Percentiles rank a stretch among this genome's conserved stretches.
These are phyloP conservation scores for Hygrocybe punicea DNA, from an alignment of 768 basidiomycete species.

Conservation along the genomic window DNA sequence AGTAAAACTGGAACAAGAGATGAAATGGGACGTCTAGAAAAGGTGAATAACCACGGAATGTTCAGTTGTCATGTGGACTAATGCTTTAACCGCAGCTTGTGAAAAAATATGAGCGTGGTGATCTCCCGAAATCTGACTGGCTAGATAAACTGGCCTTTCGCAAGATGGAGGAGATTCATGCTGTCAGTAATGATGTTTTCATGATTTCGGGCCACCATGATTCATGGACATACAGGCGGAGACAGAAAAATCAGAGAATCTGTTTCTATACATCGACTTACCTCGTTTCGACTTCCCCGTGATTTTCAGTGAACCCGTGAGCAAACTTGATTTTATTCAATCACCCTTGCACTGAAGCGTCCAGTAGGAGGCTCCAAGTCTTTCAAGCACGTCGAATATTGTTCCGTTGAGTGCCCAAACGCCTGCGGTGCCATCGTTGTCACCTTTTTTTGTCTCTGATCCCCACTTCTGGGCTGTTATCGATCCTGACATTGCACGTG, in stretches of 20 bases:
- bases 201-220: not conserved
- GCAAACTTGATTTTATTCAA: conserved; percentile 17
- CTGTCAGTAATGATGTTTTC: conserved; percentile 42
- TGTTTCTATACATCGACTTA: conserved; percentile 95
- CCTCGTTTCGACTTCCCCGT: conserved; percentile 98
- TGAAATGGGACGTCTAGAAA: conserved; percentile 94
- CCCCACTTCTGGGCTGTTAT: conserved; percentile 79
- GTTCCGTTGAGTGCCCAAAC: conserved; percentile 43
- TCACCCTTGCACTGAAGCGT: conserved; percentile 2
- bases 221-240: conserved; percentile 56
- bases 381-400: conserved; percentile 41
- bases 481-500: conserved; percentile 86
- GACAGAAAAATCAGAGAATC: conserved; percentile 84
- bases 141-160: conserved; percentile 89
- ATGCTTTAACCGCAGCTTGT: conserved; percentile 54
- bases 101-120: conserved; percentile 94
- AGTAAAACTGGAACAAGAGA: conserved; percentile 79
- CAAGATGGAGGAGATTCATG: conserved; percentile 92
- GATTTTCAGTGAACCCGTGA: conserved; percentile 85
- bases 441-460: conserved; percentile 56
- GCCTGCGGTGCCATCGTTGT: conserved; percentile 44
- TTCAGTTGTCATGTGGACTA: conserved; percentile 22
- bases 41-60: conserved; percentile 45
- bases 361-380: conserved; percentile 39
- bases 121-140: conserved; percentile 94